Evolutionary conservation across 2,329 filamentous ascomycete species (phyloP).

Genomic region (Xylariaceae sp.): DNA sequence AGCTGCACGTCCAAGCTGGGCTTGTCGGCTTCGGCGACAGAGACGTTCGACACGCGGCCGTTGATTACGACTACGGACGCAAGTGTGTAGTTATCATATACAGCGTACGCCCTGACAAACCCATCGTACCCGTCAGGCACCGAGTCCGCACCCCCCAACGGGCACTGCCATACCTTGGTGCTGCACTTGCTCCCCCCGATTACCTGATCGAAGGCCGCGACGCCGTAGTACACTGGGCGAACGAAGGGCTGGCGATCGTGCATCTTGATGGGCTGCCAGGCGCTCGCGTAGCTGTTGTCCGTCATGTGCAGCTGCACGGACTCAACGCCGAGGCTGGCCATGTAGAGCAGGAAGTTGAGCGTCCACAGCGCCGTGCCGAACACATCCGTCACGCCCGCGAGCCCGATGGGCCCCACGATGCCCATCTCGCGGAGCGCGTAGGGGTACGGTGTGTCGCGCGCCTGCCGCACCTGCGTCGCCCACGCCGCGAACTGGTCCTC

Average conservation of each 20-base stretch:
- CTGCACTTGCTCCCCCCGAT: slow-evolving; percentile 49
- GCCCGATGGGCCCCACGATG: slow-evolving; percentile 55
- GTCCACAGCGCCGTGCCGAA: slow-evolving; percentile 58
- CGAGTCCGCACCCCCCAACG: slow-evolving; percentile 36
- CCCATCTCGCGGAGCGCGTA: slow-evolving; percentile 59
- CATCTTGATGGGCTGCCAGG: slow-evolving; percentile 53
- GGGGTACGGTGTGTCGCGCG: slow-evolving; percentile 47
- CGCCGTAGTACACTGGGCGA: slow-evolving; percentile 56
- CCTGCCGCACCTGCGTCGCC: slow-evolving; percentile 50
- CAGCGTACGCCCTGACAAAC: slow-evolving; percentile 50
- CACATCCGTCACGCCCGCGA: slow-evolving; percentile 52
- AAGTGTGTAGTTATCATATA: slow-evolving; percentile 51
- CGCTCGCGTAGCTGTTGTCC: slow-evolving; percentile 56
- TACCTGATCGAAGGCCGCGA: slow-evolving; percentile 56
- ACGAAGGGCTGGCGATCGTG: slow-evolving; percentile 50
- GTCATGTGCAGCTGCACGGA: slow-evolving; percentile 61
- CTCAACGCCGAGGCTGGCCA: slow-evolving; percentile 52
- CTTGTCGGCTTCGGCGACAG: slow-evolving; percentile 45
- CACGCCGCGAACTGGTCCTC: slow-evolving; percentile 55
- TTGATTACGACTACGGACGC: slow-evolving; percentile 54
- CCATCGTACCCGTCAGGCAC: slow-evolving; percentile 45
- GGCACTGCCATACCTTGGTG: slow-evolving; percentile 48
- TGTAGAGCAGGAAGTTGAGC: slow-evolving; percentile 58
- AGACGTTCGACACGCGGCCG: slow-evolving; percentile 48
- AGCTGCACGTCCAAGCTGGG: slow-evolving; percentile 48